These are phyloP conservation scores for Arabidopsis suecica DNA, from an alignment of 345 rosid species.

Conservation along the genomic window DNA sequence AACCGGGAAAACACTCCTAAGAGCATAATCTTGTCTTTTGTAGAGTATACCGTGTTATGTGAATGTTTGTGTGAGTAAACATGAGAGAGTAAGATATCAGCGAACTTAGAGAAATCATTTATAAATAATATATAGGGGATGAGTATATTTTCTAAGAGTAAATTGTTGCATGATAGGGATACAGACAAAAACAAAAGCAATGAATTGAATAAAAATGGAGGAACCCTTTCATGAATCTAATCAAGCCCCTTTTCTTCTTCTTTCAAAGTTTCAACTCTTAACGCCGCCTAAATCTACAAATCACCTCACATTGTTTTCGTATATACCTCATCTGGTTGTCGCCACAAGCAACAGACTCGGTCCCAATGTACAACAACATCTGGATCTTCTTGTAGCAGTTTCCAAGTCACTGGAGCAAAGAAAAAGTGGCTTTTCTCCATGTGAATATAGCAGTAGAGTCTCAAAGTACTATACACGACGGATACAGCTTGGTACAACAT, in stretches of 20 bases:
- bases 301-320: slow-evolving; percentile 29
- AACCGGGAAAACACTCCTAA: too few species aligned
- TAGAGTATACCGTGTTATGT: not conserved
- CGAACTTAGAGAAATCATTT: not conserved
- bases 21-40: too few species aligned
- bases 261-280: slow-evolving; percentile 28
- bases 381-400: slow-evolving; percentile 27
- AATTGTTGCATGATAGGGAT: slow-evolving; percentile 15
- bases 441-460: slow-evolving; percentile 22
- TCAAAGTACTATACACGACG: slow-evolving; percentile 26
- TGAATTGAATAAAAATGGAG: slow-evolving; percentile 43
- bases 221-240: slow-evolving; percentile 19
- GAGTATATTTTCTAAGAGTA: not conserved
- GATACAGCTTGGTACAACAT: not conserved
- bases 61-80: not conserved
- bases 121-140: not conserved
- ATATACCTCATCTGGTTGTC: slow-evolving; percentile 33
- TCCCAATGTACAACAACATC: slow-evolving; percentile 32
- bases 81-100: not conserved
- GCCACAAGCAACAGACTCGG: slow-evolving; percentile 33
- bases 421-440: slow-evolving; percentile 30
- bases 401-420: slow-evolving; percentile 29
- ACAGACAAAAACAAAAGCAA: slow-evolving; percentile 42
- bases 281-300: slow-evolving; percentile 35
- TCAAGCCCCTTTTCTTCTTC: slow-evolving; percentile 21